Conservation (phyloP, 345 rosid species). For the Erysimum cheiranthoides region DNA sequence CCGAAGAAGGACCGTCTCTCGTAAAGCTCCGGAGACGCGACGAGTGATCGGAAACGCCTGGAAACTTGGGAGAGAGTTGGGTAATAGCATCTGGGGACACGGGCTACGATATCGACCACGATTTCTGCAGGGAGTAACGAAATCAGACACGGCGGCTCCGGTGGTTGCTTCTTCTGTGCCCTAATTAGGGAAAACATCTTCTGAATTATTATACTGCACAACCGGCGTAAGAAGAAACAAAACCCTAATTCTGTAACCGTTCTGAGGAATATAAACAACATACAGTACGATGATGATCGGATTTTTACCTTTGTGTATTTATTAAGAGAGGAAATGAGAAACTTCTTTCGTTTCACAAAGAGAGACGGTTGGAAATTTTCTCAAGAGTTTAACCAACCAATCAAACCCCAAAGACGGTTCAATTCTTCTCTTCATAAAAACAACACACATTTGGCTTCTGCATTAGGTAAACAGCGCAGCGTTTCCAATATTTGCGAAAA, state of each 20-base stretch:
- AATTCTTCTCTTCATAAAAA: not conserved
- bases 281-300: not conserved
- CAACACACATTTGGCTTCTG: not conserved
- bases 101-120: conserved; percentile 33
- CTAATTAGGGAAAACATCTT: conserved; percentile 35
- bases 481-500: not conserved
- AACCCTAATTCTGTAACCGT: conserved; percentile 23
- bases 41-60: conserved; percentile 35
- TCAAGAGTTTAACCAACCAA: conserved; percentile 1
- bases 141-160: conserved; percentile 23
- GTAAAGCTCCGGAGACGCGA: conserved; percentile 34
- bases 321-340: not conserved
- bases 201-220: not conserved
- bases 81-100: conserved; percentile 27
- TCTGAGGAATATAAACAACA: conserved; percentile 8
- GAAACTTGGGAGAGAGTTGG: conserved; percentile 32
- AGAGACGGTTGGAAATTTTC: conserved; percentile 13
- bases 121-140: conserved; percentile 35
- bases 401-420: conserved; percentile 16
- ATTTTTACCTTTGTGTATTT: conserved; percentile 10
- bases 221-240: not conserved
- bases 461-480: not conserved
- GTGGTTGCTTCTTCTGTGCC: conserved; percentile 35
- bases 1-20: conserved; percentile 22
- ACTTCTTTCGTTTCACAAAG: not conserved